A percentile compares a stretch with the other conserved stretches of the same genome.
These are phyloP conservation scores for Xylariaceae sp. DNA, from an alignment of 2,329 filamentous ascomycete species.

Conservation along the genomic window DNA sequence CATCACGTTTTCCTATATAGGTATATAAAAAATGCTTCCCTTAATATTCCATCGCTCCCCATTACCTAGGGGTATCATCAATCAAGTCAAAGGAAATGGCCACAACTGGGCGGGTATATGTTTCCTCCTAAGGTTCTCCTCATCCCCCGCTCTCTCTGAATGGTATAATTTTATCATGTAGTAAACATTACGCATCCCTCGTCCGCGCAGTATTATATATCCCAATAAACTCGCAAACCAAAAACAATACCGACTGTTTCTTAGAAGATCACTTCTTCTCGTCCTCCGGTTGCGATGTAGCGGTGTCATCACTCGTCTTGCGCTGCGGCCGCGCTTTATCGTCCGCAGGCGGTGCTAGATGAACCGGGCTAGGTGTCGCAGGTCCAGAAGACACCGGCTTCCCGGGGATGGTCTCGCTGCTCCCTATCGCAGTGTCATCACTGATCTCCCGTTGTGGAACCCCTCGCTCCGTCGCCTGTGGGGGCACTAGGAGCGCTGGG, in stretches of 20 bases:
- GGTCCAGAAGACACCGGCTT: constrained; percentile 20
- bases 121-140: too few relatives aligned
- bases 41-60: too few relatives aligned
- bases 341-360: constrained; percentile 10
- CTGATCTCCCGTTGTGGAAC: constrained; percentile 32
- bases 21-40: too few relatives aligned
- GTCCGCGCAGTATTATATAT: background rate
- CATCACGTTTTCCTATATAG: too few relatives aligned
- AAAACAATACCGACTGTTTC: background rate
- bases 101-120: too few relatives aligned
- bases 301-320: constrained; percentile 16
- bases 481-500: constrained; percentile 25
- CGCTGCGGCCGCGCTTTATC: constrained; percentile 8
- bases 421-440: constrained; percentile 34
- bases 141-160: background rate
- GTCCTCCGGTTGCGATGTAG: constrained; percentile 7
- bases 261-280: background rate
- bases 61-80: too few relatives aligned
- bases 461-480: constrained; percentile 23
- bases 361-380: constrained; percentile 7
- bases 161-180: background rate
- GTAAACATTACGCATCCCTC: background rate
- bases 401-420: constrained; percentile 20
- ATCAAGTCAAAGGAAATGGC: too few relatives aligned
- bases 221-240: background rate